phyloP scores from a whole-genome alignment of 371 early-diverging fungal genomes.

The Amoeboradix gromovi region DNA sequence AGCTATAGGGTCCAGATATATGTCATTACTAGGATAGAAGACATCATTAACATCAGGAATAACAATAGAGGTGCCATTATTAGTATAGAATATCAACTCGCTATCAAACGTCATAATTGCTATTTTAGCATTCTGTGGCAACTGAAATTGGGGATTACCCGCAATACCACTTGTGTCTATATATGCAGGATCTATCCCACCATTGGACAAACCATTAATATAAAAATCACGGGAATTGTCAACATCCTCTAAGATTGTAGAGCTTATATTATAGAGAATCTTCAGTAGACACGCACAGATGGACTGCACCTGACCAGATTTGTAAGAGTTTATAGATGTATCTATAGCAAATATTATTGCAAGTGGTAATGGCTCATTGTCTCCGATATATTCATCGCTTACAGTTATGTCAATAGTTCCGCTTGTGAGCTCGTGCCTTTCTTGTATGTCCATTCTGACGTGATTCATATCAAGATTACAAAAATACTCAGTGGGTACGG shows the following conservation, averaged over 20 bases:
- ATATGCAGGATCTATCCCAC: slow-evolving; percentile 24
- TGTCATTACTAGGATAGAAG: slow-evolving; percentile 65
- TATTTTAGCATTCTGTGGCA: slow-evolving; percentile 17
- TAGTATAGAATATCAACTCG: slow-evolving; percentile 74
- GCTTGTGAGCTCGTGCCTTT: slow-evolving; percentile 59
- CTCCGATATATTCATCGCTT: slow-evolving; percentile 25
- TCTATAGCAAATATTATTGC: slow-evolving; percentile 61
- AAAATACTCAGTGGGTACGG: slow-evolving; percentile 54
- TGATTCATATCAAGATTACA: slow-evolving; percentile 71
- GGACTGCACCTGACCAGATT: too few relatives aligned
- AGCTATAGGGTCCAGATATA: slow-evolving; percentile 49
- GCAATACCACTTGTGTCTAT: slow-evolving; percentile 25
- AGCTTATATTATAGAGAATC: too few relatives aligned
- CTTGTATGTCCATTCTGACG: slow-evolving; percentile 41
- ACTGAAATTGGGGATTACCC: slow-evolving; percentile 11
- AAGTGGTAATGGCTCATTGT: slow-evolving; percentile 30
- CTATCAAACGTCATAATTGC: slow-evolving; percentile 71
- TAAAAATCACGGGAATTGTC: slow-evolving; percentile 64
- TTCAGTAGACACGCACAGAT: too few relatives aligned
- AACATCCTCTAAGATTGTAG: too few relatives aligned
- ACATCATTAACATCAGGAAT: slow-evolving; percentile 65
- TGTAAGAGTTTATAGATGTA: too few relatives aligned
- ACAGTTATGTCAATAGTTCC: slow-evolving; percentile 74
- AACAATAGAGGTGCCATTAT: slow-evolving; percentile 41
- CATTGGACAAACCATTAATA: slow-evolving; percentile 43